Evolutionary conservation across 1,139 yeast genomes (phyloP).

Genomic region (Yamadazyma atmosphaerica): DNA sequence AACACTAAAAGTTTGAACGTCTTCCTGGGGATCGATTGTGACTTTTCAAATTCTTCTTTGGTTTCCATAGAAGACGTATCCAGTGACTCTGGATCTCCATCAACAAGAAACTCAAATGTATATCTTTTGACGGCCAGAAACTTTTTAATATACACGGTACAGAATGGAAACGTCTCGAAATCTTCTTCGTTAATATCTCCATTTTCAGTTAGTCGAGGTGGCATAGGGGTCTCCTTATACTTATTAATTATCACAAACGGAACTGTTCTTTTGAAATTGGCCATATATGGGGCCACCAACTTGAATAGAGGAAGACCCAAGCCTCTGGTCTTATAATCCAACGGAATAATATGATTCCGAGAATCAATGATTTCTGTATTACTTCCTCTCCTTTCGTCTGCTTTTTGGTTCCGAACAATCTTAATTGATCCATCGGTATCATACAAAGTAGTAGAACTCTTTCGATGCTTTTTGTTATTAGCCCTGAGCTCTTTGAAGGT

Average conservation of each 20-base stretch:
- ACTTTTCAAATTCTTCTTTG: not conserved
- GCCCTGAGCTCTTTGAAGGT: constrained; percentile 30
- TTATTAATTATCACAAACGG: constrained; percentile 37
- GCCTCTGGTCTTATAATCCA: constrained; percentile 32
- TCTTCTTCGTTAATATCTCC: constrained; percentile 17
- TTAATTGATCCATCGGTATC: constrained; percentile 26
- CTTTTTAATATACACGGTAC: constrained; percentile 33
- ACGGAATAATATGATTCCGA: constrained; percentile 35
- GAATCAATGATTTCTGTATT: constrained; percentile 23
- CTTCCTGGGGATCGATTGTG: not conserved
- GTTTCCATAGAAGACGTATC: not conserved
- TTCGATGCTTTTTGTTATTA: constrained; percentile 22
- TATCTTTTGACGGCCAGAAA: constrained; percentile 30
- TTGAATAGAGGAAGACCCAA: constrained; percentile 41
- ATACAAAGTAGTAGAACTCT: constrained; percentile 22
- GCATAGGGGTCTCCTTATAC: constrained; percentile 32
- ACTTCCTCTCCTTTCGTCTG: constrained; percentile 10
- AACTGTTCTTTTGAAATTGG: constrained; percentile 35
- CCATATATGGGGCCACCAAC: constrained; percentile 36
- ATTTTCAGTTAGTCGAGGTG: constrained; percentile 19
- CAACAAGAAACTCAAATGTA: constrained; percentile 28
- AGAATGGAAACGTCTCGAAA: constrained; percentile 35
- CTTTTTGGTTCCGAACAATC: constrained; percentile 9
- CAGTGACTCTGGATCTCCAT: constrained; percentile 8
- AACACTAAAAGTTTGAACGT: constrained; percentile 31